These are phyloP conservation scores for Boletus vinaceobasis DNA, from an alignment of 768 basidiomycete genomes.

Conservation along the genomic window DNA sequence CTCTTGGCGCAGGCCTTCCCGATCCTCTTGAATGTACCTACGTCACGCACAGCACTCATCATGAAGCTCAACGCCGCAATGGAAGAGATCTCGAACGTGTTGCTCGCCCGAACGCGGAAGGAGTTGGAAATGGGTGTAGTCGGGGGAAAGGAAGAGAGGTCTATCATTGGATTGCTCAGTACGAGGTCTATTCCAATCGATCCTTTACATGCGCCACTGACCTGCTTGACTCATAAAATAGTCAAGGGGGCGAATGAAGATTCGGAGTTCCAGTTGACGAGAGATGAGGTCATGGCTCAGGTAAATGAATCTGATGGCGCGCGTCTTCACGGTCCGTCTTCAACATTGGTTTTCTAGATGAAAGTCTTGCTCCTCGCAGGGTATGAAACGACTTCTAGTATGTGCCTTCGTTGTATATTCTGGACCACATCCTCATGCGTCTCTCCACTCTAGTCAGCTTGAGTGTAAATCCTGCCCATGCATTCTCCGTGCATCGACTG, in stretches of 20 bases:
- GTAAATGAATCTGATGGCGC: not conserved
- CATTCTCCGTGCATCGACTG: not conserved
- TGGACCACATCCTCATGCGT: not conserved
- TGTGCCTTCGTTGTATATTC: not conserved
- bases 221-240: slow-evolving; percentile 3
- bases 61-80: slow-evolving; percentile 33
- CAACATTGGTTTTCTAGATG: slow-evolving; percentile 22
- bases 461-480: not conserved
- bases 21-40: slow-evolving; percentile 35
- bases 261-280: slow-evolving; percentile 22
- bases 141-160: slow-evolving; percentile 21
- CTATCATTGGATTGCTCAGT: slow-evolving; percentile 26
- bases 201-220: slow-evolving; percentile 7
- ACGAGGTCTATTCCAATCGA: slow-evolving; percentile 6
- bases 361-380: slow-evolving; percentile 11
- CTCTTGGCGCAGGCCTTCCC: slow-evolving; percentile 39
- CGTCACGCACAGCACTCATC: slow-evolving; percentile 27
- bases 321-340: not conserved
- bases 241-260: slow-evolving; percentile 34
- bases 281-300: slow-evolving; percentile 29
- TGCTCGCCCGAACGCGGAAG: slow-evolving; percentile 35
- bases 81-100: slow-evolving; percentile 37
- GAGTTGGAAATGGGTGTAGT: slow-evolving; percentile 27
- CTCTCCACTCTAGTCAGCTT: slow-evolving; percentile 8
- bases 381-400: slow-evolving; percentile 17